Evolutionary conservation across 495 filamentous ascomycete species (phyloP), one percentile per base, ranked within the genome.

Genomic region (Glutinoglossum americanum): DNA sequence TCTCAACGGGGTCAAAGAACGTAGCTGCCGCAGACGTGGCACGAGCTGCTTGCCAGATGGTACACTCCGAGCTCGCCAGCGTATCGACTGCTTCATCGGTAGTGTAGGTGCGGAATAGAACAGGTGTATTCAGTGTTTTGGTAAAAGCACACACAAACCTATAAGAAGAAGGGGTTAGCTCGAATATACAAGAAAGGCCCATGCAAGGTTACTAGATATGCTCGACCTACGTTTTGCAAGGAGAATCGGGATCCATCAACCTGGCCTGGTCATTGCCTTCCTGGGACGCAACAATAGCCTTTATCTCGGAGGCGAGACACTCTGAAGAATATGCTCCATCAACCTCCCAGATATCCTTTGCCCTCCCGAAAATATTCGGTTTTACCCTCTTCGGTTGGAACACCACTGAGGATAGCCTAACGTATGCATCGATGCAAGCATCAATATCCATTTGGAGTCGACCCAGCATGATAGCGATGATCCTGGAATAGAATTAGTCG

Each of bases 301-400:
- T 88, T 90, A 61, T 95, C 88, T 65, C 96, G 90, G 55, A 98
- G 73, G 64, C 86, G 88, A 10, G 86, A 90, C 5, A 92, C 87
- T 72, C 96, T 98, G 77, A 96, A 96, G 44, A 97, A 66, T 0
- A 88, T 26, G 84, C 80, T 64, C 90, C 94, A 0, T 89, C 89
- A 57, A n/a, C 28, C 33, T 23, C 8, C 54, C 23, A 56, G 13
- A 21, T 26, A 45, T 39, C 33, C 17, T 56, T 56, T 56, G 15
- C 54, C 30, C 89, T 95, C 69, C 94, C 89, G 60, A 97, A 98
- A 0, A 97, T 89, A 65, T 81, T 82, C 62, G 82, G 80, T 39
- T 90, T 97, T 75, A 96, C 84, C 58, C 85, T 82, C 59, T 94
- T 86, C 63, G 11, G 26, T 21, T 53, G 49, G 32, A 56, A 56